phyloP scores from a whole-genome alignment of 148 eudicot species.

The Polygonum aviculare region DNA sequence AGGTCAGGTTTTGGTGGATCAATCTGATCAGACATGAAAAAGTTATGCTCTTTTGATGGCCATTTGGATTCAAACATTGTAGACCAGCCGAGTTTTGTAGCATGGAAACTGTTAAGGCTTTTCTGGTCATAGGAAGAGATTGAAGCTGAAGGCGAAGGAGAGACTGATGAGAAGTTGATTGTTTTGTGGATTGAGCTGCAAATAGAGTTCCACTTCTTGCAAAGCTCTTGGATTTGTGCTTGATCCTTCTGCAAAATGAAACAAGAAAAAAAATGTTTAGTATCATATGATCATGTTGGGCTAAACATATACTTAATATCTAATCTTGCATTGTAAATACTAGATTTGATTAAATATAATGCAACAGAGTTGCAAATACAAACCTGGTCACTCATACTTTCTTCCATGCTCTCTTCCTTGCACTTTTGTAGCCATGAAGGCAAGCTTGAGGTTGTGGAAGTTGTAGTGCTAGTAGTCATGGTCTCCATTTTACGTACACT shows the following conservation, averaged over 20 bases:
- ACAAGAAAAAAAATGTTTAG: not conserved
- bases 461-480: not conserved
- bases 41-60: conserved; percentile 23
- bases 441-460: conserved; percentile 32
- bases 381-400: not conserved
- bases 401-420: conserved; percentile 41
- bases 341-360: not conserved
- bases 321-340: conserved; percentile 29
- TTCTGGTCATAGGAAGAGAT: conserved; percentile 40
- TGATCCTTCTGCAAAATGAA: conserved; percentile 33
- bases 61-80: conserved; percentile 36
- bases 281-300: conserved; percentile 12
- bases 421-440: conserved; percentile 64
- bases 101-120: conserved; percentile 17
- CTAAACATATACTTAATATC: conserved; percentile 15
- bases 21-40: conserved; percentile 1
- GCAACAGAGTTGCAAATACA: not conserved
- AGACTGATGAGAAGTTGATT: conserved; percentile 30
- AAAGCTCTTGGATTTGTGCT: conserved; percentile 46
- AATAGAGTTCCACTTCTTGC: conserved; percentile 75
- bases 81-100: conserved; percentile 35
- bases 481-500: not conserved
- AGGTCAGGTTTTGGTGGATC: conserved; percentile 62
- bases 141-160: conserved; percentile 45
- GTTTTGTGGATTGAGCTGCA: conserved; percentile 51